Evolutionary conservation across 441 rosid genomes (phyloP).

Genomic region (Euphorbia celastroides): DNA sequence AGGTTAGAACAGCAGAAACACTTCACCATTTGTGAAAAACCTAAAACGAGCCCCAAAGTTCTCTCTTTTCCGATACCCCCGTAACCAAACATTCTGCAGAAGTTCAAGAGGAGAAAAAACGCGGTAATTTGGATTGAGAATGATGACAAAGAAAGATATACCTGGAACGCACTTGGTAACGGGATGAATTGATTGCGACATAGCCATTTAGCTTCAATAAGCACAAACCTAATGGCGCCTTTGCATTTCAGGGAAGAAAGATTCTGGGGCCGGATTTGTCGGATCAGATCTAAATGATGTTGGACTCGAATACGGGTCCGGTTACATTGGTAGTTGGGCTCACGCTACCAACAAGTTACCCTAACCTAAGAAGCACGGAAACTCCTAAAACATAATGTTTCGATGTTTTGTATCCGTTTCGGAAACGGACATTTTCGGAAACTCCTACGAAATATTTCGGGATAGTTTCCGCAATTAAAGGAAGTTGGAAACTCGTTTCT

Average conservation of each 20-base stretch:
- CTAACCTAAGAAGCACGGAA: too few relatives aligned
- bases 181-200: slow-evolving; percentile 39
- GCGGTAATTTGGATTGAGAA: not conserved
- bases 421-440: too few relatives aligned
- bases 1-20: not conserved
- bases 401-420: too few relatives aligned
- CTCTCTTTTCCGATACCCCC: slow-evolving; percentile 8
- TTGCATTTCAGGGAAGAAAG: slow-evolving; percentile 13
- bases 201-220: slow-evolving; percentile 14
- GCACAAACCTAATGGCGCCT: slow-evolving; percentile 11
- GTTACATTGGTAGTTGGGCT: too few relatives aligned
- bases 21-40: slow-evolving; percentile 7
- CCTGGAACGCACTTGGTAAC: slow-evolving; percentile 33
- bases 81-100: slow-evolving; percentile 13
- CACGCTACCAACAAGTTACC: too few relatives aligned
- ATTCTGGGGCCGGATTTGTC: not conserved
- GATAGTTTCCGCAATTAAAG: too few relatives aligned
- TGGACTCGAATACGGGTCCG: not conserved
- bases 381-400: too few relatives aligned
- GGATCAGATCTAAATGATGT: not conserved
- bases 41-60: not conserved
- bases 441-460: too few relatives aligned
- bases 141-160: slow-evolving; percentile 11
- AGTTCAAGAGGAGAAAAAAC: not conserved
- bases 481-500: too few relatives aligned